These are phyloP conservation scores for Mrakia hoshinonis DNA, from an alignment of 768 basidiomycete species.

Conservation along the genomic window DNA sequence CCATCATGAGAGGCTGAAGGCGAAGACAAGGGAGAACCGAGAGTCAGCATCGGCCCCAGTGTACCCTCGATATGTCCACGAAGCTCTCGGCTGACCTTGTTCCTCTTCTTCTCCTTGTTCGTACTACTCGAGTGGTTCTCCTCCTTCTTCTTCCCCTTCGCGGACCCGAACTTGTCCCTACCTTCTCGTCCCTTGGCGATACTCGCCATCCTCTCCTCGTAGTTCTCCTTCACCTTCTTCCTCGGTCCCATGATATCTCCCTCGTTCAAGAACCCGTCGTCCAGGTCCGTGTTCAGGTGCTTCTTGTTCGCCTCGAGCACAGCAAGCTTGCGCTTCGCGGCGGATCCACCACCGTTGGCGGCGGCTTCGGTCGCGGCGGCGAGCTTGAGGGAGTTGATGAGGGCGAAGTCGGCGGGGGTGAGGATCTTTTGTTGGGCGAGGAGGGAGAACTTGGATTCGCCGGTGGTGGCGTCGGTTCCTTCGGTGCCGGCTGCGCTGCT, in stretches of 20 bases:
- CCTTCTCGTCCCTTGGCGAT: slow-evolving; percentile 90
- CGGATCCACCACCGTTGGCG: slow-evolving; percentile 57
- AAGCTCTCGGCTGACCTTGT: slow-evolving; percentile 37
- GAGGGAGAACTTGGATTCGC: slow-evolving; percentile 17
- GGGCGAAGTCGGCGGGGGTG: slow-evolving; percentile 90
- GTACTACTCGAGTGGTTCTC: slow-evolving; percentile 73
- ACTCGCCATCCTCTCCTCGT: slow-evolving; percentile 84
- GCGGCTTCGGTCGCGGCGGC: slow-evolving; percentile 66
- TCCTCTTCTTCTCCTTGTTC: slow-evolving; percentile 82
- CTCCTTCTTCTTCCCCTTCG: slow-evolving; percentile 87
- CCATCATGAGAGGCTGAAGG: slow-evolving; percentile 33
- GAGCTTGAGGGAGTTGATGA: slow-evolving; percentile 78
- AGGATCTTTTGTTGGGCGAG: slow-evolving; percentile 53
- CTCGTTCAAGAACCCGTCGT: slow-evolving; percentile 69
- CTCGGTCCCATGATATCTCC: slow-evolving; percentile 85
- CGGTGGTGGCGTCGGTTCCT: not conserved
- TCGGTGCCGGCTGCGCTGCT: slow-evolving; percentile 18
- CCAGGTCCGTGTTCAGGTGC: slow-evolving; percentile 44
- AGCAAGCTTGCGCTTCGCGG: slow-evolving; percentile 81
- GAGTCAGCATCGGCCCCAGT: not conserved
- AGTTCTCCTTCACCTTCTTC: slow-evolving; percentile 86
- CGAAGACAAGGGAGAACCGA: not conserved
- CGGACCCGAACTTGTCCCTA: slow-evolving; percentile 80
- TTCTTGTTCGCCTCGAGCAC: slow-evolving; percentile 66
- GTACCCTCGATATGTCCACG: not conserved